Evolutionary conservation across 208 protist species (phyloP).

Genomic region (Trypanosoma avium): DNA sequence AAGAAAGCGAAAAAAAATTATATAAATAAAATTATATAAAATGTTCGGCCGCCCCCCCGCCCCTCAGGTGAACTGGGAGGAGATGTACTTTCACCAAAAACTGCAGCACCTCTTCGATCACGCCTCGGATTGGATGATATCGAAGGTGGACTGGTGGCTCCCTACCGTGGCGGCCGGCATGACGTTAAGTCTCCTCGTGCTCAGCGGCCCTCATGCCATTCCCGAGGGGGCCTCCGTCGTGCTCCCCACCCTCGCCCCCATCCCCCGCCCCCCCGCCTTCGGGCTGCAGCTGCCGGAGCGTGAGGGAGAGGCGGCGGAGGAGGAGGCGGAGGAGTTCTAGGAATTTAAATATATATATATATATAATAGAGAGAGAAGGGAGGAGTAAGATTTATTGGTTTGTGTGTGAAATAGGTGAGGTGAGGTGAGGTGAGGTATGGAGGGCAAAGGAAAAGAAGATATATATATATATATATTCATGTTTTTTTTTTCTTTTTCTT

Average conservation of each 20-base stretch:
- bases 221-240: constrained; percentile 46
- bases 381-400: not conserved
- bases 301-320: constrained; percentile 39
- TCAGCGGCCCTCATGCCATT: constrained; percentile 67
- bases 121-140: constrained; percentile 67
- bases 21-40: constrained; percentile 1
- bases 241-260: constrained; percentile 48
- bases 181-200: constrained; percentile 66
- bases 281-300: constrained; percentile 32
- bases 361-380: not conserved
- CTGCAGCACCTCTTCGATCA: constrained; percentile 83
- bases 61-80: constrained; percentile 76
- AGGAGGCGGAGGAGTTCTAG: constrained; percentile 63
- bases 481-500: not conserved
- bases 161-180: constrained; percentile 76
- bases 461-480: not conserved
- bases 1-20: constrained; percentile 1
- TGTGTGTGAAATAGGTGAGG: not conserved
- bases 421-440: not conserved
- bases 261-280: constrained; percentile 58
- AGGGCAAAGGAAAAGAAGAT: not conserved
- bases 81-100: constrained; percentile 88
- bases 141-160: constrained; percentile 84
- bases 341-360: too few species aligned
- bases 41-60: constrained; percentile 74